A percentile compares a stretch with the other conserved stretches of the same genome.
Conservation (phyloP, 208 protist species). For the Balamuthia mandrillaris region DNA sequence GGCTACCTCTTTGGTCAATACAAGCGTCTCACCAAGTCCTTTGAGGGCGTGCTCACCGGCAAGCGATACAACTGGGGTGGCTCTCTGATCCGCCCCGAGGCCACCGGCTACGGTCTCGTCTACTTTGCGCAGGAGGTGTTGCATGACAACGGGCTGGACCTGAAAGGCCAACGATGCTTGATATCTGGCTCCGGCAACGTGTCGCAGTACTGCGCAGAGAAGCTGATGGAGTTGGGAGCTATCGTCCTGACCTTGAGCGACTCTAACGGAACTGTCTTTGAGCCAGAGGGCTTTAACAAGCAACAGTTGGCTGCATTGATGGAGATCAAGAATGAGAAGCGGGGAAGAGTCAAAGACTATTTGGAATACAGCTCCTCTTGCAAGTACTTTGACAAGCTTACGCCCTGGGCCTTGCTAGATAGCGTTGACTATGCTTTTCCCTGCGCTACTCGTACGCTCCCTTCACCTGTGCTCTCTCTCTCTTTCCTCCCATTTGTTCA, state of each 20-base stretch:
- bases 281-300: conserved; percentile 77
- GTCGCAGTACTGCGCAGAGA: conserved; percentile 79
- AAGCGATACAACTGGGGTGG: conserved; percentile 84
- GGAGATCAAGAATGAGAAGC: conserved; percentile 73
- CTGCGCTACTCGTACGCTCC: too few species aligned
- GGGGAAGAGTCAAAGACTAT: conserved; percentile 73
- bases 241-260: conserved; percentile 82
- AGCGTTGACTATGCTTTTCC: conserved; percentile 67
- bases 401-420: conserved; percentile 71
- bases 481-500: too few species aligned
- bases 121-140: conserved; percentile 85
- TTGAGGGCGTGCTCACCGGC: conserved; percentile 83
- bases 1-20: conserved; percentile 87
- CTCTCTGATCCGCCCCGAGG: conserved; percentile 86
- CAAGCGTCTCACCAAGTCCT: conserved; percentile 80
- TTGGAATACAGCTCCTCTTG: conserved; percentile 40
- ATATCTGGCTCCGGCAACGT: conserved; percentile 90
- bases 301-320: conserved; percentile 75
- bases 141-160: conserved; percentile 54
- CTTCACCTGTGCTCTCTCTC: too few species aligned
- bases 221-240: conserved; percentile 78
- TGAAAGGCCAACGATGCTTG: conserved; percentile 75
- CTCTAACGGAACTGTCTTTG: conserved; percentile 77
- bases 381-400: conserved; percentile 70
- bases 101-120: conserved; percentile 87